phyloP scores from a whole-genome alignment of 495 filamentous ascomycete species.

The Tuber melanosporum region DNA sequence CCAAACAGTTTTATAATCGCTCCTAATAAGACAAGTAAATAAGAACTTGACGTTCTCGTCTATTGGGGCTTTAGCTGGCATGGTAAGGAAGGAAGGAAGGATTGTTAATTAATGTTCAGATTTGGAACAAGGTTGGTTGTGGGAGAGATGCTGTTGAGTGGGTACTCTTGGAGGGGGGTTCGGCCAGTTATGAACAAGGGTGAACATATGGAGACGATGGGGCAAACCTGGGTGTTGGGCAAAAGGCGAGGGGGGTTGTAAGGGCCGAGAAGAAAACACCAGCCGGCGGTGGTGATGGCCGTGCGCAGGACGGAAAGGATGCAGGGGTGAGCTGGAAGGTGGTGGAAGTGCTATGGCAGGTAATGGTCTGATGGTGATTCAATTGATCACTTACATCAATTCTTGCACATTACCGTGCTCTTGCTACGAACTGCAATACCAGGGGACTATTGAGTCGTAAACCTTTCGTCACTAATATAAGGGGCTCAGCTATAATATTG shows the following conservation, averaged over 20 bases:
- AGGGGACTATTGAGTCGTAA: not conserved
- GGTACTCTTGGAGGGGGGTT: not conserved
- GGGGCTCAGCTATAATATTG: not conserved
- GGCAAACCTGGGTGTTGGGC: not conserved
- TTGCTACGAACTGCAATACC: constrained; percentile 39
- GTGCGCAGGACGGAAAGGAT: not conserved
- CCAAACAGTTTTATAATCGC: constrained; percentile 36
- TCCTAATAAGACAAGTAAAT: constrained; percentile 34
- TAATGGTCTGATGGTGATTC: not conserved
- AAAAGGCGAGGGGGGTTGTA: not conserved
- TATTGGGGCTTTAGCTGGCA: constrained; percentile 39
- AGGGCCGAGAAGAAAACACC: not conserved
- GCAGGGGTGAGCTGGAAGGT: not conserved
- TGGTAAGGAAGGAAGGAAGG: not conserved
- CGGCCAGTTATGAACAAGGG: not conserved
- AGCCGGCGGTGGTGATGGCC: not conserved
- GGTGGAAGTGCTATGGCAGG: not conserved
- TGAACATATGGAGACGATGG: not conserved
- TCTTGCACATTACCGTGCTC: constrained; percentile 44
- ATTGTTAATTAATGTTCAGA: constrained; percentile 23
- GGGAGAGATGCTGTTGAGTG: not conserved
- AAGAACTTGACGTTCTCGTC: constrained; percentile 42
- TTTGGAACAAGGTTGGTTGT: not conserved
- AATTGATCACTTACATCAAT: not conserved
- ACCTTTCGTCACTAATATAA: not conserved